A percentile compares a stretch with the other conserved stretches of the same genome.
Conservation (phyloP, 2,329 filamentous ascomycete genomes). For the Aspergillus unguis region DNA sequence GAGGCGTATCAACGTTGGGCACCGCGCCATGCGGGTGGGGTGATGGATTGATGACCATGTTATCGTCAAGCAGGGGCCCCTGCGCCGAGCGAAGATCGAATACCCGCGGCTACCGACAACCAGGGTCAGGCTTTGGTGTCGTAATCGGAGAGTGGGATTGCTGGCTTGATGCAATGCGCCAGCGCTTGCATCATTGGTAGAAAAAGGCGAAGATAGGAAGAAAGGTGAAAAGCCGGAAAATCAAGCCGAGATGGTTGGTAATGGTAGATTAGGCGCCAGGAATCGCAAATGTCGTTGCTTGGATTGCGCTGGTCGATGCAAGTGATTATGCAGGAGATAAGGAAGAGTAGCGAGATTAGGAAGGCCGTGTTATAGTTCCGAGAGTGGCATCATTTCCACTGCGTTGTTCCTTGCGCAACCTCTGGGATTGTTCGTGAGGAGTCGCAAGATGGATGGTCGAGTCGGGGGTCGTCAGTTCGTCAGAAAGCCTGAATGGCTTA, state of each 20-base stretch:
- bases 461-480: constrained; percentile 34
- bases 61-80: constrained; percentile 10
- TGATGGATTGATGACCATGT: constrained; percentile 8
- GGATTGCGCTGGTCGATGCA: constrained; percentile 9
- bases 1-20: too few relatives aligned
- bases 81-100: constrained; percentile 12
- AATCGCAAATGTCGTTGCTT: constrained; percentile 15
- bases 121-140: constrained; percentile 2
- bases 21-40: neutral
- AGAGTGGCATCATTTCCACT: constrained; percentile 32
- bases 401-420: constrained; percentile 20
- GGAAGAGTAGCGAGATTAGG: constrained; percentile 13
- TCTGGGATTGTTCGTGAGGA: constrained; percentile 12
- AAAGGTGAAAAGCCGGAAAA: neutral
- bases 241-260: neutral
- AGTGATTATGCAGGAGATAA: constrained; percentile 11
- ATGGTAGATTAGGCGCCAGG: constrained; percentile 7
- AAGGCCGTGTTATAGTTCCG: constrained; percentile 25
- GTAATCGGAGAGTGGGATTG: constrained; percentile 17
- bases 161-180: constrained; percentile 18
- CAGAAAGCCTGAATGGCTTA: constrained; percentile 25
- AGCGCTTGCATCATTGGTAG: constrained; percentile 13
- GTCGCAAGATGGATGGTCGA: constrained; percentile 22
- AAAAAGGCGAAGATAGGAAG: neutral
- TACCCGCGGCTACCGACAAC: constrained; percentile 11